A percentile compares a stretch with the other conserved stretches of the same genome.
Conservation (phyloP, 495 filamentous ascomycete species). For the Ascodesmis nigricans region DNA sequence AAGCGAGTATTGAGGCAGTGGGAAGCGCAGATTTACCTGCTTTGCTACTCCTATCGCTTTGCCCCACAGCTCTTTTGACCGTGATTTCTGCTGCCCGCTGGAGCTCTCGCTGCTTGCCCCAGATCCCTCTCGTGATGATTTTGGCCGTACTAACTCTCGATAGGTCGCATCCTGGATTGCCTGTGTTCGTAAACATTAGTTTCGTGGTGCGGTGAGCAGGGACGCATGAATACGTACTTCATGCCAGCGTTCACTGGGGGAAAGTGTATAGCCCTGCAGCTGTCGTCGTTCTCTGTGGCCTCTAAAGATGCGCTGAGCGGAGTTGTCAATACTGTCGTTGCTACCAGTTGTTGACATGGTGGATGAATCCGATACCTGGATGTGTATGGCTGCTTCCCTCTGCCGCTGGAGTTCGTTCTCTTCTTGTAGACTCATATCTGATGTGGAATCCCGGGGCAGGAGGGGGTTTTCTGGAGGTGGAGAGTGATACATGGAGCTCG, state of each 20-base stretch:
- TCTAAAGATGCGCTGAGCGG: slow-evolving; percentile 17
- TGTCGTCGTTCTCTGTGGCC: slow-evolving; percentile 19
- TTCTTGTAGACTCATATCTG: too few relatives aligned
- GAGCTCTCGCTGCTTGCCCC: too few relatives aligned
- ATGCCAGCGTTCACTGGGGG: slow-evolving; percentile 14
- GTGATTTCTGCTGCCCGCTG: slow-evolving; percentile 6
- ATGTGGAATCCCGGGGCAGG: too few relatives aligned
- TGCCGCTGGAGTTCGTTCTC: too few relatives aligned
- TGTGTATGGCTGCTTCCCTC: too few relatives aligned
- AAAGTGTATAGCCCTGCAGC: slow-evolving; percentile 13
- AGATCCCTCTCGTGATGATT: slow-evolving; percentile 21
- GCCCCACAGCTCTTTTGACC: slow-evolving; percentile 51
- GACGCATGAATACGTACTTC: slow-evolving; percentile 9
- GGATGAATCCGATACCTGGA: too few relatives aligned
- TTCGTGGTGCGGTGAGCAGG: neutral
- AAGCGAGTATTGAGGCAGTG: too few relatives aligned
- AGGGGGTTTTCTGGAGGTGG: too few relatives aligned
- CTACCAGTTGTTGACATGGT: too few relatives aligned
- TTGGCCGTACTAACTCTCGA: slow-evolving; percentile 31
- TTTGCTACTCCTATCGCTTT: slow-evolving; percentile 46
- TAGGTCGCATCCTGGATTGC: slow-evolving; percentile 43
- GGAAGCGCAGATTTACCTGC: slow-evolving; percentile 39
- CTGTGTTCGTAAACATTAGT: slow-evolving; percentile 19
- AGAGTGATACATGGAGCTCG: too few relatives aligned
- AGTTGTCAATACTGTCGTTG: too few relatives aligned